Base-by-base conservation (phyloP, 352 stramenopile species). In the Globisporangium middletonii region DNA sequence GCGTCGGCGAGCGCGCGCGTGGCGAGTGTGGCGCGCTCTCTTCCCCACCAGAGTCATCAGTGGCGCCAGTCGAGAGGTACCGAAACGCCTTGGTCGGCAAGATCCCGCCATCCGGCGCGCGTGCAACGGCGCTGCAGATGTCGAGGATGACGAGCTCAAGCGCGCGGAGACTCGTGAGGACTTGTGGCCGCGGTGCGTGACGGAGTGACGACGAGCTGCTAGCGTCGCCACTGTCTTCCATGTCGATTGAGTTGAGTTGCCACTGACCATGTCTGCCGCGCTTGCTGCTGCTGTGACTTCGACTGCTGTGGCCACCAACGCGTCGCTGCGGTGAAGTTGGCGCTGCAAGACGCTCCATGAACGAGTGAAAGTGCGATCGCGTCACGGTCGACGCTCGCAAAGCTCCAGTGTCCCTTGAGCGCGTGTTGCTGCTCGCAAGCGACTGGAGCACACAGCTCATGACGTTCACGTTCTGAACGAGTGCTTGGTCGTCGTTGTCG, bases 71-170 rank as follows among this genome's bases (percentile, higher is more conserved):
- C 4, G 56, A 75, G 35, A 80, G 58, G 46, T 78, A 60, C 11
- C 52, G 55, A 52, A 78, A 80, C 0, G 60, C 64, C 19, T 38
- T 41, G 0, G 56, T 44, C 5, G 72, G 69, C 13, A 67, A 44
- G 26, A 80, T 69, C 23, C 60, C 65, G 1, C 53, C 43, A 12
- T 41, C 61, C 11, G 63, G 62, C 2, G 11, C 12, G 33, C 63
- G 57, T 4, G 57, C 59, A 16, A 78, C 56, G 15, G 69, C 26
- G 7, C 54, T 55, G 3, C 57, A 52, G 8, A 80, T 74, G 2
- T 75, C 59, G 26, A 74, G 54, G n/a, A 80, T 63, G 16, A 47
- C 59, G 18, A 78, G 59, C 16, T 80, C 72, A 15, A 80, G 57
- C 2, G 50, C 63, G 6, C 64, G 72, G 13, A 80, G 58, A 47